phyloP scores from a whole-genome alignment of 768 basidiomycete genomes.

The Boletus reticuloceps region DNA sequence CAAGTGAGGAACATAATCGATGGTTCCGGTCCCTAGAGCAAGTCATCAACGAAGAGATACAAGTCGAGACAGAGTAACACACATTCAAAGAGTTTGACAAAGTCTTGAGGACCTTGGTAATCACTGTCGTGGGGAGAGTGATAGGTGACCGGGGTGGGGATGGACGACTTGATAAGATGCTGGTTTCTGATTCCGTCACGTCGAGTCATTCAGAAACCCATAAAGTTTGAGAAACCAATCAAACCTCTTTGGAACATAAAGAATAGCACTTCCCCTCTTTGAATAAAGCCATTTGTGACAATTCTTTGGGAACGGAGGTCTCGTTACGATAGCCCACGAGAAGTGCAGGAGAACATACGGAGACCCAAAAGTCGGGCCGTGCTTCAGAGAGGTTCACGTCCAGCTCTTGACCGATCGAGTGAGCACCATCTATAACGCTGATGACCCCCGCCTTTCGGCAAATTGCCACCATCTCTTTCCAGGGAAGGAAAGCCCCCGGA shows the following conservation, averaged over 20 bases:
- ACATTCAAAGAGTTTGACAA: constrained; percentile 53
- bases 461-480: constrained; percentile 66
- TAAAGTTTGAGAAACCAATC: constrained; percentile 5
- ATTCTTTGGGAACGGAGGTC: constrained; percentile 42
- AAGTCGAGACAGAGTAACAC: neutral
- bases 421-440: constrained; percentile 78
- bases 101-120: constrained; percentile 32
- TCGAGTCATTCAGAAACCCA: neutral
- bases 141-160: constrained; percentile 57
- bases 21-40: constrained; percentile 59
- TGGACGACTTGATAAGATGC: constrained; percentile 53
- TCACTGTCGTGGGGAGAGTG: constrained; percentile 42
- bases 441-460: constrained; percentile 61
- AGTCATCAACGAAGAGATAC: neutral
- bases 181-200: constrained; percentile 48
- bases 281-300: constrained; percentile 85
- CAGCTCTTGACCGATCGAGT: constrained; percentile 71
- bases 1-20: constrained; percentile 52
- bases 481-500: constrained; percentile 65
- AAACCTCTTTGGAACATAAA: constrained; percentile 71
- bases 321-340: neutral
- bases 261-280: constrained; percentile 62
- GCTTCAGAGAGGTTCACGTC: constrained; percentile 53
- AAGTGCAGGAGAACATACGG: constrained; percentile 41
- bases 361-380: constrained; percentile 76